These are phyloP conservation scores for Quercus phellos DNA, from an alignment of 331 rosid species.

Conservation along the genomic window DNA sequence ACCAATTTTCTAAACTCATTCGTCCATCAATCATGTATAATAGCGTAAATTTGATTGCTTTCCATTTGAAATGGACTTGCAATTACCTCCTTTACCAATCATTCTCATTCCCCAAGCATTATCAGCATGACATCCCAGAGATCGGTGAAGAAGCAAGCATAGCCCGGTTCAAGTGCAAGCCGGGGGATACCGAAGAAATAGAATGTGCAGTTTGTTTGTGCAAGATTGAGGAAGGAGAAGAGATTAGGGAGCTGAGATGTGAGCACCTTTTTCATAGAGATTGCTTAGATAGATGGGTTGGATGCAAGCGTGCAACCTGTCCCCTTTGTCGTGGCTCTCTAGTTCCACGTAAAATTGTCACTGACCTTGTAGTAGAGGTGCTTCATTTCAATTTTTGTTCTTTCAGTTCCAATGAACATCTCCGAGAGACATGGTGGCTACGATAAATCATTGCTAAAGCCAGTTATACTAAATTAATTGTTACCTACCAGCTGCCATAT, in stretches of 20 bases:
- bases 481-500: too few relatives aligned
- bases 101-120: background rate
- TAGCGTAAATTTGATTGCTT: background rate
- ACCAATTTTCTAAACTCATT: background rate
- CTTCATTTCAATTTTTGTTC: conserved; percentile 13
- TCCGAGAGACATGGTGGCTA: conserved; percentile 44
- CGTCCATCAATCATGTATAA: background rate
- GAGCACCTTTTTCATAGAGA: conserved; percentile 33
- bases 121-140: background rate
- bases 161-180: background rate
- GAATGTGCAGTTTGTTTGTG: conserved; percentile 39
- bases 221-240: conserved; percentile 37
- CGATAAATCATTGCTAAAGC: conserved; percentile 15
- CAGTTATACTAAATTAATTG: too few relatives aligned
- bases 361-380: conserved; percentile 25
- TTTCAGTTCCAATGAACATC: conserved; percentile 2
- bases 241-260: conserved; percentile 38
- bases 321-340: conserved; percentile 41
- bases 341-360: background rate
- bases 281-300: conserved; percentile 40
- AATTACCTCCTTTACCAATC: background rate
- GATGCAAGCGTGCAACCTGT: conserved; percentile 21
- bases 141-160: background rate
- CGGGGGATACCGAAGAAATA: conserved; percentile 1
- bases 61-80: background rate